Evolutionary conservation across 495 filamentous ascomycete species (phyloP).

Genomic region (Cladorrhinum samala): DNA sequence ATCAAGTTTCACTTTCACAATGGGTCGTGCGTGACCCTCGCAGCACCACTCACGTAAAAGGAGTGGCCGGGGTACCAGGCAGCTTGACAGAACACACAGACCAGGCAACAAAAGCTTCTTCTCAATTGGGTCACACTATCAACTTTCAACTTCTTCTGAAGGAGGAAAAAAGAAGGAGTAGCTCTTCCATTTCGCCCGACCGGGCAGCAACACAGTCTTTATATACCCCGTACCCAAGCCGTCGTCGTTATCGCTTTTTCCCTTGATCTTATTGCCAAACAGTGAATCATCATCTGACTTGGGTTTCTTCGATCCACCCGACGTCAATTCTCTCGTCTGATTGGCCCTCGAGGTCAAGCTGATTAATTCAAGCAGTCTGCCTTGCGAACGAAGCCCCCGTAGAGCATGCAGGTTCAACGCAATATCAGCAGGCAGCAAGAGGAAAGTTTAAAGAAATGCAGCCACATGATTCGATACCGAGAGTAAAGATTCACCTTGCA

Average conservation of each 20-base stretch:
- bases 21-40: slow-evolving; percentile 2
- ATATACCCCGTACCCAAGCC: too few relatives aligned
- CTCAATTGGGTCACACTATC: neutral
- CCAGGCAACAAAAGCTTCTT: neutral
- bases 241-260: too few relatives aligned
- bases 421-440: neutral
- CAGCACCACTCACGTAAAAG: slow-evolving; percentile 1
- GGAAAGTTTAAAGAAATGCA: neutral
- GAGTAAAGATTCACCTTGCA: too few relatives aligned
- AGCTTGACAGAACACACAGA: slow-evolving; percentile 1
- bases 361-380: slow-evolving; percentile 22
- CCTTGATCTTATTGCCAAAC: too few relatives aligned
- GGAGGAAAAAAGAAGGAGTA: too few relatives aligned
- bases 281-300: too few relatives aligned
- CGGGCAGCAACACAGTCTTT: too few relatives aligned
- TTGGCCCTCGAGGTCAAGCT: slow-evolving; percentile 13
- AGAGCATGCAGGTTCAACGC: too few relatives aligned
- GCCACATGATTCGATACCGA: neutral
- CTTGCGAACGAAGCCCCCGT: too few relatives aligned
- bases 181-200: too few relatives aligned
- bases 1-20: neutral
- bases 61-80: slow-evolving; percentile 6
- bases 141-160: too few relatives aligned
- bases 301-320: too few relatives aligned
- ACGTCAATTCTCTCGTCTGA: slow-evolving; percentile 11